Conservation (phyloP, 1,139 yeast species). For the Geotrichum bryndzae region DNA sequence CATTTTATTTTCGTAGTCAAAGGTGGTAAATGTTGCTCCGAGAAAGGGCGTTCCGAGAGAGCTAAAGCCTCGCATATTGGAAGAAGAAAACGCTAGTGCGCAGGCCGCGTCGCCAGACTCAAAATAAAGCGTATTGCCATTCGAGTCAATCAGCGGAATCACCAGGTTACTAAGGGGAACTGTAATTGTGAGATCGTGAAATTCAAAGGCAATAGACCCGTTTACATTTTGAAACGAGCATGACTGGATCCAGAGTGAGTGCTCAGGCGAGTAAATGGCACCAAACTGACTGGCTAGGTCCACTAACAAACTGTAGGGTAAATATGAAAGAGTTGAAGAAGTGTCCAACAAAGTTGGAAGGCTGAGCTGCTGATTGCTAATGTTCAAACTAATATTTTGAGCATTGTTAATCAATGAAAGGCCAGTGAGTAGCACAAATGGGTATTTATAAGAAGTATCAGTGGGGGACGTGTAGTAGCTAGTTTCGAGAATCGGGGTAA, state of each 20-base stretch:
- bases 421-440: slow-evolving; percentile 53
- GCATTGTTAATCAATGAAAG: slow-evolving; percentile 44
- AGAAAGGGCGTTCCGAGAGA: slow-evolving; percentile 60
- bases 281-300: slow-evolving; percentile 68
- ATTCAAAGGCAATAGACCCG: slow-evolving; percentile 51
- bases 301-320: slow-evolving; percentile 57
- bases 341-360: slow-evolving; percentile 61
- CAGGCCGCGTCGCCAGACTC: slow-evolving; percentile 53
- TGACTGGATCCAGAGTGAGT: slow-evolving; percentile 59
- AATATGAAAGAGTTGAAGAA: slow-evolving; percentile 45
- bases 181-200: slow-evolving; percentile 49
- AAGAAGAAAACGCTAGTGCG: slow-evolving; percentile 51
- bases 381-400: slow-evolving; percentile 18
- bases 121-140: slow-evolving; percentile 41
- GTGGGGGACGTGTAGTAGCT: background rate
- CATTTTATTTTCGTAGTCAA: slow-evolving; percentile 54
- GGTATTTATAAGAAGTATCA: slow-evolving; percentile 33
- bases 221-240: slow-evolving; percentile 48
- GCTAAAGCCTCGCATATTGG: slow-evolving; percentile 46
- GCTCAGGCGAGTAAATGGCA: slow-evolving; percentile 53
- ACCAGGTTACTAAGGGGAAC: slow-evolving; percentile 53
- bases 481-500: slow-evolving; percentile 21
- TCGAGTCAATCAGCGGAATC: slow-evolving; percentile 36
- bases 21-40: slow-evolving; percentile 52
- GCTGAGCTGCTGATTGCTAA: slow-evolving; percentile 2